Percentiles rank a stretch among this genome's conserved stretches.
Conservation (phyloP, 2,329 filamentous ascomycete species). For the Bipolaris gigantea region DNA sequence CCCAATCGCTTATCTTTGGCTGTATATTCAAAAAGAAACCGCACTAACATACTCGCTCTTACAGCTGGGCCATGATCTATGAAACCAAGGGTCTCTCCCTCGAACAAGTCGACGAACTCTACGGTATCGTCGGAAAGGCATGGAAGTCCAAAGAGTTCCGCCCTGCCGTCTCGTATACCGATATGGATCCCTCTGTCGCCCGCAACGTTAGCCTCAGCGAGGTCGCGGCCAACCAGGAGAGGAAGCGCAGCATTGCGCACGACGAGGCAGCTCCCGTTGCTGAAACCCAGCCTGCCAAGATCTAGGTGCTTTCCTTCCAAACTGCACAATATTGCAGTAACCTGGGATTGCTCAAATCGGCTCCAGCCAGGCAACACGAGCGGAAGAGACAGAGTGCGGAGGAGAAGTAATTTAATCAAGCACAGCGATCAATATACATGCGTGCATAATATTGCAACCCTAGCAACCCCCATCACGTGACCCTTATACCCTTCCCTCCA, state of each 20-base stretch:
- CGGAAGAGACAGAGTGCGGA: not conserved
- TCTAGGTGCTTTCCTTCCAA: not conserved
- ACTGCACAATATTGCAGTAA: too few species aligned
- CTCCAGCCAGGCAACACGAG: not conserved
- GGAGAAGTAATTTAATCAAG: not conserved
- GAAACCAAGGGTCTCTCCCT: constrained; percentile 76
- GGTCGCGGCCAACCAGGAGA: constrained; percentile 35
- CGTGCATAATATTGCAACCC: too few species aligned
- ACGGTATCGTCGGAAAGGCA: constrained; percentile 69
- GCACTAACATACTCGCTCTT: not conserved
- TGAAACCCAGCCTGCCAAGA: not conserved
- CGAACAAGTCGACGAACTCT: constrained; percentile 79
- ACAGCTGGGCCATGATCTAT: constrained; percentile 67
- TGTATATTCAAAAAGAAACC: not conserved
- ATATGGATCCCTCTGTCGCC: constrained; percentile 29
- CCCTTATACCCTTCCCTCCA: too few species aligned
- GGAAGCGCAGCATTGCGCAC: constrained; percentile 39
- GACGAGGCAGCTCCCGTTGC: constrained; percentile 16
- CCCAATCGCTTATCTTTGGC: not conserved
- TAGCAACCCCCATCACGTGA: too few species aligned
- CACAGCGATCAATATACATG: too few species aligned
- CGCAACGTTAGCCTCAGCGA: constrained; percentile 32
- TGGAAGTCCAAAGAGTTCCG: constrained; percentile 71
- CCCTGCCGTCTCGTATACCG: constrained; percentile 48
- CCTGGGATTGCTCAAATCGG: too few species aligned